Base-by-base conservation (phyloP, 345 rosid genomes). In the Lepidium sativum region DNA sequence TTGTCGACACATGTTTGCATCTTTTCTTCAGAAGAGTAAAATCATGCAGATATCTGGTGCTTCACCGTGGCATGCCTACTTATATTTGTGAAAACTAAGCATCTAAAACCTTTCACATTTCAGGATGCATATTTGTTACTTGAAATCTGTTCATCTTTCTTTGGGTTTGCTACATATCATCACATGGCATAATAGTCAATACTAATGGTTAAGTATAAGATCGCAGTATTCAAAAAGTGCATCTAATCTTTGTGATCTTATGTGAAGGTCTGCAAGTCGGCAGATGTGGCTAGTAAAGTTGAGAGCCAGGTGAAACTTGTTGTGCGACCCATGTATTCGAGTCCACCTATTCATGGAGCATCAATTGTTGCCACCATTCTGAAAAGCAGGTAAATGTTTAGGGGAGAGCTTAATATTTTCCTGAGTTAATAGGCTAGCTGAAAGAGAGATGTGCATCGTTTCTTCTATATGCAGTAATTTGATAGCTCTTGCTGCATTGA, bases 281-380 rank as follows among this genome's bases (percentile, higher is more conserved):
- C 83, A 61, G 90, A 86, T 66, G 83, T 84, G 57, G 90, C 95
- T 15, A 78, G 77, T 52, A 83, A 76, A 70, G 90, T 86, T 64
- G 84, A 81, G 77, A 84, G 88, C 75, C 94, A 84, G 78, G 74
- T 84, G 81, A 84, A 86, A 67, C 87, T 84, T 47, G 86, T 86
- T 55, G 86, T 86, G 65, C 76, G 89, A 11, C 86, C 94, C 60
- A 82, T 86, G 94, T 84, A 84, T 51, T 82, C 88, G n/a, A 82
- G 71, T 57, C 90, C 90, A 54, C 87, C 94, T 23, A 70, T 86
- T 58, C 94, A 84, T 59, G 94, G 94, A 66, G 94, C 90, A 65
- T 82, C 88, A 23, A 82, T 86, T 64, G 90, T 81, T 68, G 80
- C 90, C 34, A 77, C 84, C 53, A 82, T 86, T 44, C 80, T 86